Evolutionary conservation across 2,329 filamentous ascomycete genomes (phyloP), one percentile per base, ranked within the genome.

Genomic region (Alternaria rosae): DNA sequence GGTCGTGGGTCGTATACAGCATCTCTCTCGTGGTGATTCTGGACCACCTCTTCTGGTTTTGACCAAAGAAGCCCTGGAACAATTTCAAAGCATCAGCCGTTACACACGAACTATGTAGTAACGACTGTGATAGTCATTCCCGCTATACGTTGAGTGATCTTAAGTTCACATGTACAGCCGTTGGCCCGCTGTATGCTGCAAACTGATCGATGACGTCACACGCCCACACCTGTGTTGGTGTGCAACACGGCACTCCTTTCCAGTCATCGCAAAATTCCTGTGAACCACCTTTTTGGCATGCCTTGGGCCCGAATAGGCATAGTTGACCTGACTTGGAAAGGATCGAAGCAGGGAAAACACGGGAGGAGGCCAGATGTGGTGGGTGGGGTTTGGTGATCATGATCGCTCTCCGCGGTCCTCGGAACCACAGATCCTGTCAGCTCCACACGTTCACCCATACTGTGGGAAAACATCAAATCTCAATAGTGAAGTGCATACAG

Each of bases 291-390:
- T 43, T 61, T 58, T 32, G 25, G 20, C 30, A 47, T 32, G 51
- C 10, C 21, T 4, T 48, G 25, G 21, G 42, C 30, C 54, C 26
- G 11, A 32, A 61, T 43, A 30, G 45, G 35, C 50, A 45, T 50
- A 43, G 8, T 20, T 17, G 10, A 50, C 48, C 32, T 35, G 35
- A 25, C 38, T 21, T 26, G 48, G 55, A 50, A 41, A 50, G 21
- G 57, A 64, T 64, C 53, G 43, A 50, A 61, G 57, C 61, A 61
- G 61, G 61, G 58, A 61, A 57, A 54, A 55, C 17, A 45, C 52
- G 42, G 42, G 28, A 48, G 28, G n/a, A 32, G 48, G 26, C 35
- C 41, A 28, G n/a, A 57, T 44, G 30, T 52, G 26, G 57, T 48
- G 54, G 26, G 57, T 48, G 54, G 59, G 58, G 54, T 48, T 38